Evolutionary conservation across 257 asterid species (phyloP).

Genomic region (Linderniella brevidens): DNA sequence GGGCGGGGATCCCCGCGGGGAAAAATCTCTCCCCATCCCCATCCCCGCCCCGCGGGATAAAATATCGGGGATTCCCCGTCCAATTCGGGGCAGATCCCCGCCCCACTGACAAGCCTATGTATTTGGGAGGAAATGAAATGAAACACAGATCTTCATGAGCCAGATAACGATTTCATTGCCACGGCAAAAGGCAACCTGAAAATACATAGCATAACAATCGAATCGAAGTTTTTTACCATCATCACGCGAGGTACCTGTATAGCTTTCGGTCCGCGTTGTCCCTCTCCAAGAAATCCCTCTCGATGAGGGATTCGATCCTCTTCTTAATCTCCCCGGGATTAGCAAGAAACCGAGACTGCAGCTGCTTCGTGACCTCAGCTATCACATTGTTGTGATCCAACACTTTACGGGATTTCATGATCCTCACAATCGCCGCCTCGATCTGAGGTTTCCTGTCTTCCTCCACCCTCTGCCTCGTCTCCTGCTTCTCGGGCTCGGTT

Average conservation of each 20-base stretch:
- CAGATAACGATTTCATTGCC: slow-evolving; percentile 8
- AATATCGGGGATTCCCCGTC: no score
- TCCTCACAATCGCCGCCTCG: slow-evolving; percentile 42
- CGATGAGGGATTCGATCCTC: slow-evolving; percentile 44
- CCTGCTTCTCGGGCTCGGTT: slow-evolving; percentile 45
- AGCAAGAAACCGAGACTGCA: slow-evolving; percentile 39
- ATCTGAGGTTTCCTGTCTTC: slow-evolving; percentile 53
- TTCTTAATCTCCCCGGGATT: slow-evolving; percentile 43
- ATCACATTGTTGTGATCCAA: slow-evolving; percentile 39
- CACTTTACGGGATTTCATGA: slow-evolving; percentile 41
- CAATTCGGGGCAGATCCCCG: no score
- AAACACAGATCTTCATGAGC: no score
- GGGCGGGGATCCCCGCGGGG: no score
- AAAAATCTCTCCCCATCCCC: no score
- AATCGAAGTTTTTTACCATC: background rate
- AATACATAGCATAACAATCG: slow-evolving; percentile 5
- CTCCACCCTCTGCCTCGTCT: slow-evolving; percentile 45
- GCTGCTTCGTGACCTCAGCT: slow-evolving; percentile 39
- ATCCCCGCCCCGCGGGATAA: no score
- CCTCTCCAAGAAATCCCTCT: slow-evolving; percentile 48
- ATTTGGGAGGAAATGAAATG: no score
- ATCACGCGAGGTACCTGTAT: slow-evolving; percentile 36
- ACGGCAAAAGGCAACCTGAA: slow-evolving; percentile 13
- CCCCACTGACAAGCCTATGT: no score
- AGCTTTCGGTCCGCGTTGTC: slow-evolving; percentile 23